Evolutionary conservation across 225 moss, liverwort and hornwort species (phyloP).

Genomic region (Physcomitrellopsis africana): DNA sequence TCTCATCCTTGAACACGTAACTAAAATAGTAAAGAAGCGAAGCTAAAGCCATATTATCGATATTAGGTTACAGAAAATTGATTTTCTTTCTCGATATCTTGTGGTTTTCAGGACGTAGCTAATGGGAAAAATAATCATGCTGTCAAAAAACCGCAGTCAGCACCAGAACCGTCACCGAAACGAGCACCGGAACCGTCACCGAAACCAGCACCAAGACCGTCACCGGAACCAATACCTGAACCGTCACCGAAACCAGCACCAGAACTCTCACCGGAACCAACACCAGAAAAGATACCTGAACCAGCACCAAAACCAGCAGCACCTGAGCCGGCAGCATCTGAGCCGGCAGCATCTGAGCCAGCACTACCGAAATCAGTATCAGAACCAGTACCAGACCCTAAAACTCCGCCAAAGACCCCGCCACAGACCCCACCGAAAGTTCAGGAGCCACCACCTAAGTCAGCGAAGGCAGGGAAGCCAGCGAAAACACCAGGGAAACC

Average conservation of each 20-base stretch:
- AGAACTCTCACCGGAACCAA: background rate
- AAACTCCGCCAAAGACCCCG: constrained; percentile 31
- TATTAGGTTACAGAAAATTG: background rate
- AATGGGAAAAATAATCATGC: constrained; percentile 22
- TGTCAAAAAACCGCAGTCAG: constrained; percentile 21
- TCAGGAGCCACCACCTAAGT: constrained; percentile 31
- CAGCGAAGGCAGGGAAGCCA: constrained; percentile 27
- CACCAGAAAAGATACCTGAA: background rate
- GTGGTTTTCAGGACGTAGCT: constrained; percentile 27
- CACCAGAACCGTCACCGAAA: background rate
- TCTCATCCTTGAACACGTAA: no score
- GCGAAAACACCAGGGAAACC: constrained; percentile 39
- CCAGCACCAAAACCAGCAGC: background rate
- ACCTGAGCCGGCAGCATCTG: background rate
- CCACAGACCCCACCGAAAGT: constrained; percentile 37
- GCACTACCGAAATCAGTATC: no score
- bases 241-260: background rate
- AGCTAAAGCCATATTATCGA: background rate
- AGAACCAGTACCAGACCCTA: constrained; percentile 13
- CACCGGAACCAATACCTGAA: background rate
- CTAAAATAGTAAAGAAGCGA: background rate
- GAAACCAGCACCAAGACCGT: background rate
- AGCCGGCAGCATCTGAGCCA: background rate
- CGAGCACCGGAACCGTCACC: background rate
- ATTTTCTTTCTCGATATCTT: constrained; percentile 5